A percentile compares a stretch with the other conserved stretches of the same genome.
Conservation (phyloP, 768 basidiomycete species). For the Pholiota molesta region DNA sequence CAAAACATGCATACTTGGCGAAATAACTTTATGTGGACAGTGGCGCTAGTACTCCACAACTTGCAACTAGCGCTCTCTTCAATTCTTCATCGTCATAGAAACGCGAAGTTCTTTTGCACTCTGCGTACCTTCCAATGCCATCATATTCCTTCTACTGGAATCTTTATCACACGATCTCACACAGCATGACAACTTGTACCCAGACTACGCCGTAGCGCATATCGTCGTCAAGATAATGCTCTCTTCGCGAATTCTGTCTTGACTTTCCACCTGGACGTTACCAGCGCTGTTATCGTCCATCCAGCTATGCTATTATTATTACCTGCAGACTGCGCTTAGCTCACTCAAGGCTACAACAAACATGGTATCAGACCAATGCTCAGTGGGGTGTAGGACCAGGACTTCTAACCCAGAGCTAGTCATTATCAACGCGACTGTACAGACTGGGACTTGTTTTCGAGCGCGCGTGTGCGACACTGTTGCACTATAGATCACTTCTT, state of each 20-base stretch:
- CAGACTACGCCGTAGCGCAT: background rate
- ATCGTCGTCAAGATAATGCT: background rate
- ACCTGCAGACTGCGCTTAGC: too few species aligned
- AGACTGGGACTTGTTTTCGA: background rate
- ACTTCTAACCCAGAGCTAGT: background rate
- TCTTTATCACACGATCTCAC: background rate
- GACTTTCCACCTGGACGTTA: background rate
- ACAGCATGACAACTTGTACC: background rate
- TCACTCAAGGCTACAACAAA: too few species aligned
- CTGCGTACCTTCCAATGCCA: background rate
- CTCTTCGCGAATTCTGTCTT: background rate
- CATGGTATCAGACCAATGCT: background rate
- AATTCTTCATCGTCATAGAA: constrained; percentile 19
- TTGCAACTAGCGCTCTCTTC: constrained; percentile 9
- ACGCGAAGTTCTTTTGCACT: constrained; percentile 11
- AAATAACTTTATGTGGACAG: background rate
- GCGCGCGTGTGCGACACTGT: background rate
- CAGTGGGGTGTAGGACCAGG: background rate
- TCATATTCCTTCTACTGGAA: constrained; percentile 6
- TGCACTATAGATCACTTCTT: too few species aligned
- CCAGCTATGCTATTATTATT: background rate
- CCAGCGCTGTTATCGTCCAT: background rate
- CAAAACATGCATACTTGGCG: background rate
- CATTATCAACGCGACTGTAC: background rate
- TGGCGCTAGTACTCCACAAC: constrained; percentile 13